Evolutionary conservation across 2,329 filamentous ascomycete genomes (phyloP), one percentile per base, ranked within the genome.

Genomic region (Talaromyces islandicus): DNA sequence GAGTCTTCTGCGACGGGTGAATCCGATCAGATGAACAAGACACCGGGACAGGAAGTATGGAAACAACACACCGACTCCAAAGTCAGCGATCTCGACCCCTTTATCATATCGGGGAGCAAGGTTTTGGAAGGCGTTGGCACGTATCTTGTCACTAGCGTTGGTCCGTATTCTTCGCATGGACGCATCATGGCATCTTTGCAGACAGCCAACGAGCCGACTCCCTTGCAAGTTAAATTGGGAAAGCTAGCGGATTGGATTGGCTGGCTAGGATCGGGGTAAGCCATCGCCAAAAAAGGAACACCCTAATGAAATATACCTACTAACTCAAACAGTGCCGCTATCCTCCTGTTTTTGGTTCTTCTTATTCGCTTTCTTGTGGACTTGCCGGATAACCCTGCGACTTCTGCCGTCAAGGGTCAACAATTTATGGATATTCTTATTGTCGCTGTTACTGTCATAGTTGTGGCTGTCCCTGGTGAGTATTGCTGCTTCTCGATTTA

Each of bases 291-390:
- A 19, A 7, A 35, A 7, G 3, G 3, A 14, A 25, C 32, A 6
- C 55, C 64, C 69, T 9, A 30, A 2, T 30, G 10, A 9, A 43
- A 68, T 58, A 21, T 46, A 29, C 38, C 14, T 17, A 25, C 30
- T 46, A 25, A 57, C 38, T 24, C 11, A 30, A 10, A 11, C 57
- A 76, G 75, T 53, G 79, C 84, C 62, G 90, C 91, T 54, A 91
- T 89, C 64, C 78, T 94, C 14, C 80, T 96, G 53, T 96, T 97
- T 76, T 81, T 93, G 53, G 88, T 95, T 52, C 81, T 96, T 14
- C 85, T 96, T 69, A 92, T 96, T 77, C 85, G 91, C 68, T 97
- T 96, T 70, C 79, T 94, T 10, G 90, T 87, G 54, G 77, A 85
- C 12, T 82, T 96, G 3, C 81, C 74, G 58, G 77, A 73, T 19